Evolutionary conservation across 192 early-diverging fungal genomes (phyloP), one percentile per base, ranked within the genome.

Genomic region (Coemansia sp.): DNA sequence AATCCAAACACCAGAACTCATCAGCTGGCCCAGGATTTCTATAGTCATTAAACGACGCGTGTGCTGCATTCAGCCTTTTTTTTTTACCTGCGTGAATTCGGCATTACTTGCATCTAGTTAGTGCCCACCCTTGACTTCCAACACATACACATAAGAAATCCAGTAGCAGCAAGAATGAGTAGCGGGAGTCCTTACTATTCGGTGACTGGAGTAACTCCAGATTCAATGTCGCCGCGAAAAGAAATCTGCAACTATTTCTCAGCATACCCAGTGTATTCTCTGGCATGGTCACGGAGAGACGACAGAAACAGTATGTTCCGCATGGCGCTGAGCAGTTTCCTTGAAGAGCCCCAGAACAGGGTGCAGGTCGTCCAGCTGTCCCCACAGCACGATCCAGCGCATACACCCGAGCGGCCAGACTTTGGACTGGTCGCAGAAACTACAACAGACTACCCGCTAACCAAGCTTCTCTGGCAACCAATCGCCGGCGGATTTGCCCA

Each of bases 381-480:
- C 45, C 76, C 81, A 23, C 72, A 83, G 29, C 81, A 83, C 53
- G 77, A 74, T 59, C 51, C 75, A n/a, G 49, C 59, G 18, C 72
- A 73, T 2, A 65, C 66, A 33, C 68, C 75, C 16, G 75, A 83
- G 39, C 79, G 78, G 65, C 72, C 77, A 3, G 91, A 94, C 59
- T 93, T 94, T 75, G 84, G 88, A 16, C 71, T 82, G 8, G 77
- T 94, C 3, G 94, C 91, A 31, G 91, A 92, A 63, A 82, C 86
- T 0, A 87, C 91, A 43, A 89, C 92, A 35, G 84, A 89, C 30
- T 98, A 94, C 66, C 97, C 97, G 21, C 84, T 93, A 56, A 96
- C 95, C 9, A 97, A 96, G 72, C 82, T 96, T 30, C 74, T 90
- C 49, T 99, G 94, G 94, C 85, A 91, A 51, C 94, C 94, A 21